Evolutionary conservation across 768 basidiomycete genomes (phyloP), one percentile per base, ranked within the genome.

Genomic region (Leccinum olivaceopallidum): DNA sequence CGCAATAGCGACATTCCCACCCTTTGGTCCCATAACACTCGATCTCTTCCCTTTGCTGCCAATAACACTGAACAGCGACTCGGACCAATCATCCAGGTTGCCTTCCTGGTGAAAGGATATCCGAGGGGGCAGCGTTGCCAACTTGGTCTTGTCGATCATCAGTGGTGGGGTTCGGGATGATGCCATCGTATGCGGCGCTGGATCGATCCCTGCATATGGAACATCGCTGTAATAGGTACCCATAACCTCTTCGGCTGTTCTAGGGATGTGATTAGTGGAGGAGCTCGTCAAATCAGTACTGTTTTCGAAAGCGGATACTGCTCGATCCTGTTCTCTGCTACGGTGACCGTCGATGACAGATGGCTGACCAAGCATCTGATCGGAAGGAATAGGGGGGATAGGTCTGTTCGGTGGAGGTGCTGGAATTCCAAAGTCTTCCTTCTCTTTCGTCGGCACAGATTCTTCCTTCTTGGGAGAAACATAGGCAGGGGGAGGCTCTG

Each of bases 61-160:
- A 53, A 85, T 79, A 3, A 80, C 83, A n/a, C 76, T 81, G 34
- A 87, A 76, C 37, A 87, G 64, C 6, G 82, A 77, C 64, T 82
- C 79, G 10, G 82, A 78, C 86, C 86, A 87, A 28, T 77, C 77
- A 10, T 79, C 76, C 28, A 86, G 73, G 62, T 81, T 84, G 12
- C 60, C 58, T 55, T 82, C 80, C 37, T 77, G 76, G 60, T 84
- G 83, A 30, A 86, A 74, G 5, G 85, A 86, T 32, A 87, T 66
- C 14, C 86, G 80, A 12, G 86, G 86, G 0, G 86, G 82, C 32
- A 67, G 32, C 18, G 52, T 61, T 12, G 63, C 67, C n/a, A 68
- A 37, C 51, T 64, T 66, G 32, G 56, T 61, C 57, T 70, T 69
- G 58, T 71, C 72, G 42, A 76, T 67, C 50, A 75, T 66, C 12